Evolutionary conservation across 2,329 filamentous ascomycete species (phyloP), one percentile per base, ranked within the genome.

Genomic region (Colletotrichum chlorophyti): DNA sequence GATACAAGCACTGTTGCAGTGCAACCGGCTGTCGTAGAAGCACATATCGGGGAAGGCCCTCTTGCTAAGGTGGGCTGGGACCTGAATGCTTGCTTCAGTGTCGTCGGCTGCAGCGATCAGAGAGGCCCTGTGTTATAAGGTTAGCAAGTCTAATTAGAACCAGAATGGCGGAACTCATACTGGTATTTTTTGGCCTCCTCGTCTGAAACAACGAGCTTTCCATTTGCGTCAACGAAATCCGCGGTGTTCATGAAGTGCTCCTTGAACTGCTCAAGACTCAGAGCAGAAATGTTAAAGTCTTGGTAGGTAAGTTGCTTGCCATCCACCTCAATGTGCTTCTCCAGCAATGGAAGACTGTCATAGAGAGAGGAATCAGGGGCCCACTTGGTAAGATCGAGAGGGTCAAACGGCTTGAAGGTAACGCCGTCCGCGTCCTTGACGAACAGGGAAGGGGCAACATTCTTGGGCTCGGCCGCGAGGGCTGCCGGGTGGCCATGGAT

Each of bases 221-320:
- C 46, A n/a, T 49, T n/a, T 3, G 31, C 5, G 26, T 49, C 34
- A n/a, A 37, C 24, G 23, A 21, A 49, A 19, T 49, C 21, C 7
- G 46, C 23, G 3, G 24, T 23, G 46, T 19, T 27, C 46, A 49
- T 49, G 46, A 24, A 24, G 23, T 49, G 46, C 21, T 24, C 23
- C 23, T 49, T 49, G 46, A 49, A 49, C 23, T 49, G 46, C 11
- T 49, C 46, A 14, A 15, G 15, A 24, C 19, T 49, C 32, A 49
- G 46, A 4, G 46, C 46, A 21, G 46, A 49, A 15, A 49, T 37
- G 24, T 49, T 38, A 17, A 49, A 49, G 32, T 49, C 46, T 12
- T 49, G 46, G 34, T 49, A 49, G 12, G 23, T 38, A 10, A 49
- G 27, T 2, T 38, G 23, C 32, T 40, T 49, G 46, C 46, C 46